Evolutionary conservation across 2,329 filamentous ascomycete genomes (phyloP), one percentile per base, ranked within the genome.

Genomic region (Arthrobotrys megalospora): DNA sequence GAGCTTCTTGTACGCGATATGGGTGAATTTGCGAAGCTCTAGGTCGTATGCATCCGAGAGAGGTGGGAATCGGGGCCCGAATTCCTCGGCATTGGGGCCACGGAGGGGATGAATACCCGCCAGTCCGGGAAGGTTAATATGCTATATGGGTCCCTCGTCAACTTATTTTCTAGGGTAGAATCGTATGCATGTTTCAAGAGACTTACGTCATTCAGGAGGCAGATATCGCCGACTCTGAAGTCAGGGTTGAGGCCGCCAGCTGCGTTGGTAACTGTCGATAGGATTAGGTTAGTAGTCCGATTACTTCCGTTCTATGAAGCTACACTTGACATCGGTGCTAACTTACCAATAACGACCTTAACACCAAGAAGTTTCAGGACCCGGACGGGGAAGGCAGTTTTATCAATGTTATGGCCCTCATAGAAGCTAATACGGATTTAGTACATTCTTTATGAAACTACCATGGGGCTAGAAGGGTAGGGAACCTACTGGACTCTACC

Each of bases 11-110:
- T 89, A 91, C 28, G 87, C 86, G 65, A 85, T 85, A 82, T 91
- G 89, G 3, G 87, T 87, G 55, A 86, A 85, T 79, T 87, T 86
- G 63, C 90, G 86, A 53, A 91, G 85, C 48, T 88, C 86, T 11
- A 91, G 85, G 81, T 91, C 89, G 82, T 91, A 91, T 0, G 90
- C 90, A 82, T 91, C 90, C 24, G 89, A 90, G 2, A 91, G 83
- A 6, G 90, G 86, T 48, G 89, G 90, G 81, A 91, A 91, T 5
- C 90, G 87, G 12, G 87, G 85, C 28, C 90, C 90, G 80, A 91
- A 90, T 52, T 90, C 87, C 21, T 90, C 89, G 34, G 85, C 85
- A 81, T 91, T 91, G 28, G 89, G 88, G 16, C 90, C 90, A 62
- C 89, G 87, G 43, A 91, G 85, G 19, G 90, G 90, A 82, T 91